Evolutionary conservation across 345 rosid genomes (phyloP).

Genomic region (Balakata baccata): DNA sequence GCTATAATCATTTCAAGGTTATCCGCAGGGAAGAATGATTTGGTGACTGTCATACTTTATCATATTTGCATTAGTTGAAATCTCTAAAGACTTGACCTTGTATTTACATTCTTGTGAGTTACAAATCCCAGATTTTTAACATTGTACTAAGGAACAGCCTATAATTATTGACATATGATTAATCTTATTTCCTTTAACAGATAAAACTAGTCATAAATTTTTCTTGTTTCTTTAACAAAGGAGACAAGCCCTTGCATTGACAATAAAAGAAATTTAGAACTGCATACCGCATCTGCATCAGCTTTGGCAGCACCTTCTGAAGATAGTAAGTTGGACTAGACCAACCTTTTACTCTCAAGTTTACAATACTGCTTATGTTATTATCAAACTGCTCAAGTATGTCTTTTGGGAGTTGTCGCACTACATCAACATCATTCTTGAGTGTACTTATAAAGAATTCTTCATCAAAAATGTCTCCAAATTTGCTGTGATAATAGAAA

Average conservation of each 20-base stretch:
- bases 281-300: conserved; percentile 58
- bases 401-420: conserved; percentile 74
- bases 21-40: neutral
- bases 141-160: neutral
- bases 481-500: conserved; percentile 56
- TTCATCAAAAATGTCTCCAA: conserved; percentile 92
- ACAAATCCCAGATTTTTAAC: neutral
- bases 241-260: neutral
- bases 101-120: neutral
- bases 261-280: neutral
- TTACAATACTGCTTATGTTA: conserved; percentile 87
- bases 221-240: neutral
- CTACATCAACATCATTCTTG: conserved; percentile 67
- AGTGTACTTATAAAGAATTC: conserved; percentile 77
- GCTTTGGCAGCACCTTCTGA: conserved; percentile 88
- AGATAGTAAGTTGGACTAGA: conserved; percentile 83
- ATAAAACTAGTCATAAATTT: neutral
- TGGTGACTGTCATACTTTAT: neutral
- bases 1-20: neutral
- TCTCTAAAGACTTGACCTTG: too few relatives aligned
- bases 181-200: too few relatives aligned
- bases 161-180: too few relatives aligned
- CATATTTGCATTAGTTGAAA: neutral
- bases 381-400: conserved; percentile 74
- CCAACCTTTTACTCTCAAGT: conserved; percentile 92